Percentiles rank a stretch among this genome's conserved stretches.
Evolutionary conservation across 73 alveolate species (phyloP).

Genomic region (Tetrahymena thermophila): DNA sequence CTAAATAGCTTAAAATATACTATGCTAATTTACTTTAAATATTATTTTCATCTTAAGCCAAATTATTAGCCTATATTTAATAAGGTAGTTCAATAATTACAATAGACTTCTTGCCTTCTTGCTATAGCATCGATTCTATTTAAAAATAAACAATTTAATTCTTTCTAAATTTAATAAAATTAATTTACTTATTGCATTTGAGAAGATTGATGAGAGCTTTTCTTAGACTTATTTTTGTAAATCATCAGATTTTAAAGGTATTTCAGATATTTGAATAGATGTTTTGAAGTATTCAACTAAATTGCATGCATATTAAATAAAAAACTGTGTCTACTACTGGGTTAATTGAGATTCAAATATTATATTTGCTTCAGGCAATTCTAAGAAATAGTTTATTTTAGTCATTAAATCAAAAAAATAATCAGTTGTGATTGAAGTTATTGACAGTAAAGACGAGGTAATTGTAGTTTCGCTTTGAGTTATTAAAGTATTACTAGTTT

Average conservation of each 20-base stretch:
- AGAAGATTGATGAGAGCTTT: background rate
- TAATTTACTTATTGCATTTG: background rate
- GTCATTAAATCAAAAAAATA: background rate
- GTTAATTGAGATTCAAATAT: background rate
- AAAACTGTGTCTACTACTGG: background rate
- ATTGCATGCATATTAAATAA: background rate
- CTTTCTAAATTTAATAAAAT: background rate
- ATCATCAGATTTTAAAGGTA: background rate
- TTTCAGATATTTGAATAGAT: background rate
- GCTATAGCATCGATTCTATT: background rate
- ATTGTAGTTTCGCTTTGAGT: background rate
- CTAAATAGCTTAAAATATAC: background rate
- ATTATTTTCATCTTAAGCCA: background rate
- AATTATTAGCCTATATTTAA: background rate
- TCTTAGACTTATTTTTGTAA: background rate
- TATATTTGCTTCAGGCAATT: background rate
- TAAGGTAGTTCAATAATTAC: background rate
- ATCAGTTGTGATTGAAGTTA: background rate
- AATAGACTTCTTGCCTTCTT: background rate
- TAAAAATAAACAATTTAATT: background rate
- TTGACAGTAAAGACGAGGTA: background rate
- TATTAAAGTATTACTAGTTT: background rate
- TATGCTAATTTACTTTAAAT: background rate
- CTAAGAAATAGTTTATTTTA: background rate
- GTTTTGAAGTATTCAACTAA: background rate